Conservation (phyloP, 2,329 filamentous ascomycete genomes). For the Gaeumannomyces sp. region DNA sequence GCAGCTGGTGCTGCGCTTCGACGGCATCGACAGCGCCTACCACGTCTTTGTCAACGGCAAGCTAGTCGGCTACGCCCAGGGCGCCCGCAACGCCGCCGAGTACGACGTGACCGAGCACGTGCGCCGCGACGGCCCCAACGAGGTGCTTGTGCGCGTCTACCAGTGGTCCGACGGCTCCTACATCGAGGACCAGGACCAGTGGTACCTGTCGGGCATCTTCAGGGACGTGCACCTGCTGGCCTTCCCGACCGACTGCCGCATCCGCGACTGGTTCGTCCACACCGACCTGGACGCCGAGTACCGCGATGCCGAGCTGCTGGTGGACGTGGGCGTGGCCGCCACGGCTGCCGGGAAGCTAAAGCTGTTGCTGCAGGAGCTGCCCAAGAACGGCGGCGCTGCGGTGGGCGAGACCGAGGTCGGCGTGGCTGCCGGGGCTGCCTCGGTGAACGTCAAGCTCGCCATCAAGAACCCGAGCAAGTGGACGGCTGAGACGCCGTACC, state of each 20-base stretch:
- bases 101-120: constrained; percentile 56
- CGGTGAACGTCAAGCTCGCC: constrained; percentile 36
- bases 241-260: constrained; percentile 42
- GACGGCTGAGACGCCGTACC: constrained; percentile 60
- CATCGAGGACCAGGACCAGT: constrained; percentile 65
- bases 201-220: constrained; percentile 63
- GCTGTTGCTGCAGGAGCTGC: constrained; percentile 36
- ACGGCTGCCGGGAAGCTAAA: constrained; percentile 29
- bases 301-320: constrained; percentile 41
- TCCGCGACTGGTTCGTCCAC: constrained; percentile 54
- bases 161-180: constrained; percentile 65
- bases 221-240: constrained; percentile 58
- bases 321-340: constrained; percentile 38
- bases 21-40: constrained; percentile 66
- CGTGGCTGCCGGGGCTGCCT: constrained; percentile 21
- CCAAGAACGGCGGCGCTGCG: constrained; percentile 12
- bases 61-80: constrained; percentile 62
- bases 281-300: constrained; percentile 47
- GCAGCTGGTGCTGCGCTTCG: constrained; percentile 59
- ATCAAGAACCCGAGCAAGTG: constrained; percentile 54
- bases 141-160: constrained; percentile 59
- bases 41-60: constrained; percentile 62
- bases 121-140: constrained; percentile 37
- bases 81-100: constrained; percentile 61
- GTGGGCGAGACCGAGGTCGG: constrained; percentile 21